Conservation (phyloP, 306 rosid species). For the Castanea crenata region DNA sequence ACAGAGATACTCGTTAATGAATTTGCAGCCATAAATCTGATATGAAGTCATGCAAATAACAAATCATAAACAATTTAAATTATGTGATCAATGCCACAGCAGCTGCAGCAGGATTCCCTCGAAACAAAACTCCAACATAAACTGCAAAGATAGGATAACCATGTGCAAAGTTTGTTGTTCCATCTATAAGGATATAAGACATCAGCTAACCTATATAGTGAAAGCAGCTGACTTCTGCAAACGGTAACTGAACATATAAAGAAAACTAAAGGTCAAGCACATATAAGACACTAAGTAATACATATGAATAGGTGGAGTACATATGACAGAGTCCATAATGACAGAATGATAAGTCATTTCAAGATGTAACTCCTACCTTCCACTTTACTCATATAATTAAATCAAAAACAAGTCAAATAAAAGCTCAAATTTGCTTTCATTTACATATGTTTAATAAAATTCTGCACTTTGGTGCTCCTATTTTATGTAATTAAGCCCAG, state of each 20-base stretch:
- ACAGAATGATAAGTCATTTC: not conserved
- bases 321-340: not conserved
- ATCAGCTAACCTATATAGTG: too few relatives aligned
- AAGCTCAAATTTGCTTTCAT: not conserved
- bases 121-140: constrained; percentile 81
- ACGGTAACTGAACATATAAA: too few relatives aligned
- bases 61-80: constrained; percentile 5
- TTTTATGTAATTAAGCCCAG: not conserved
- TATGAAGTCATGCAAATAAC: constrained; percentile 7
- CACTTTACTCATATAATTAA: not conserved
- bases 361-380: not conserved
- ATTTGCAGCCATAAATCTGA: not conserved
- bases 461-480: not conserved
- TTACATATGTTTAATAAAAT: not conserved
- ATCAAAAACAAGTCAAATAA: not conserved
- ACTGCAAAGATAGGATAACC: constrained; percentile 94
- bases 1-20: not conserved
- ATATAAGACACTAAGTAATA: not conserved
- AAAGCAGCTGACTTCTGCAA: too few relatives aligned
- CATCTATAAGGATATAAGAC: constrained; percentile 49
- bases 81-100: constrained; percentile 57
- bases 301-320: not conserved
- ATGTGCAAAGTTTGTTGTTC: constrained; percentile 94
- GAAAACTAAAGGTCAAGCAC: not conserved
- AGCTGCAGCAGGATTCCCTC: constrained; percentile 92